Percentiles rank a stretch among this genome's conserved stretches.
These are phyloP conservation scores for Zalaria sp. DNA, from an alignment of 2,329 filamentous ascomycete species.

Conservation along the genomic window DNA sequence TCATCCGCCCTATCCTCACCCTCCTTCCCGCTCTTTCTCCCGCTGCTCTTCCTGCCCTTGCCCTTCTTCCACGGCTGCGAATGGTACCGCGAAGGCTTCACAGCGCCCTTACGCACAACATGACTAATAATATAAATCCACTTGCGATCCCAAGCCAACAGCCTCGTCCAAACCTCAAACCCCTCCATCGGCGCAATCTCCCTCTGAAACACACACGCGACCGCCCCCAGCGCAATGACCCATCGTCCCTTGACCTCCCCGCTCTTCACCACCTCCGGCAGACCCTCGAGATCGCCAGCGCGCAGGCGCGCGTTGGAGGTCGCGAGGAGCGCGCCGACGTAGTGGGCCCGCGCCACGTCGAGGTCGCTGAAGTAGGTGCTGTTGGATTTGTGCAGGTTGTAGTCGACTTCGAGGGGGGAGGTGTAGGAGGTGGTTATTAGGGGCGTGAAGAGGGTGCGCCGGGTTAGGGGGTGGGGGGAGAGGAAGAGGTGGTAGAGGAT, in stretches of 20 bases:
- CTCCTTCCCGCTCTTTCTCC: too few relatives aligned
- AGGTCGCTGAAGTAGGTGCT: constrained; percentile 79
- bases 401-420: constrained; percentile 66
- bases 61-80: constrained; percentile 31
- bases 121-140: constrained; percentile 36
- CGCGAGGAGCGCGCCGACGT: constrained; percentile 45
- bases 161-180: constrained; percentile 34
- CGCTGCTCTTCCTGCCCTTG: constrained; percentile 7
- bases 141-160: constrained; percentile 35
- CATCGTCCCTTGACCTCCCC: constrained; percentile 14
- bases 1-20: constrained; percentile 8
- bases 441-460: constrained; percentile 58
- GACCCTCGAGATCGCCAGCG: constrained; percentile 18
- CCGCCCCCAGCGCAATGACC: constrained; percentile 30
- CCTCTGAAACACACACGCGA: constrained; percentile 32
- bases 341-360: constrained; percentile 68
- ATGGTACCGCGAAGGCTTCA: constrained; percentile 25
- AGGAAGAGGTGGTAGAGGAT: constrained; percentile 33
- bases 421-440: constrained; percentile 53
- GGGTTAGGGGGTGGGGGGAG: constrained; percentile 26
- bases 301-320: constrained; percentile 26
- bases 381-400: constrained; percentile 74
- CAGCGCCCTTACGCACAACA: constrained; percentile 30
- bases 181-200: constrained; percentile 30
- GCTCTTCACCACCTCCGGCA: constrained; percentile 14